phyloP scores from a whole-genome alignment of 1,139 yeast species.

The Hyphopichia burtonii region DNA sequence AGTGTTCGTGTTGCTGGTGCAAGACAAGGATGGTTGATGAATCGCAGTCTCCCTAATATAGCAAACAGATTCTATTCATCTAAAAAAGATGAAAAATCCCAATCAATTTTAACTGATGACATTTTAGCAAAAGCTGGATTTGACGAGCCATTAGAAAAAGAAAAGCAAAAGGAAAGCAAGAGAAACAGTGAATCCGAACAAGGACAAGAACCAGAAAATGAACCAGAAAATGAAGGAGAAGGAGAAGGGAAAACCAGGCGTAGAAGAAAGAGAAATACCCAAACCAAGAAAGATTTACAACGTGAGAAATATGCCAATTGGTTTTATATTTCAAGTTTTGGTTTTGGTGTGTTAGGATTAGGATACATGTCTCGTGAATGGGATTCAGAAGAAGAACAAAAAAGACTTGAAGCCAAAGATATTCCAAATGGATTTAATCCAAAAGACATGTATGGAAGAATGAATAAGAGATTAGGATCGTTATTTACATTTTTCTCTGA shows the following conservation, averaged over 20 bases:
- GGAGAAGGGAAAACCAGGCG: conserved; percentile 8
- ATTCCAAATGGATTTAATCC: conserved; percentile 72
- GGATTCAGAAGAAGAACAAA: conserved; percentile 75
- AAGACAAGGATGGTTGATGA: conserved; percentile 3
- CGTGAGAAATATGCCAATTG: conserved; percentile 66
- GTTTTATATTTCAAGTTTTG: conserved; percentile 64
- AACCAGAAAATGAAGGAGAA: conserved; percentile 7
- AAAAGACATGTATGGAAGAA: conserved; percentile 62
- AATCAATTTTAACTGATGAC: conserved; percentile 77
- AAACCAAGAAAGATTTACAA: conserved; percentile 60
- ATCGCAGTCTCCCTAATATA: background rate
- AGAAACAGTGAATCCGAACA: conserved; percentile 10
- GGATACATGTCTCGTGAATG: conserved; percentile 84
- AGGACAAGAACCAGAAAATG: conserved; percentile 13
- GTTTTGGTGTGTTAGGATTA: conserved; percentile 59
- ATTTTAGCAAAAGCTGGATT: conserved; percentile 82
- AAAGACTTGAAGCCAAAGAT: conserved; percentile 45
- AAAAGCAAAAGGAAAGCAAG: conserved; percentile 7
- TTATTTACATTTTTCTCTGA: conserved; percentile 85
- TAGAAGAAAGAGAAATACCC: conserved; percentile 52
- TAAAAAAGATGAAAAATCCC: conserved; percentile 29
- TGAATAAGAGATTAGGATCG: conserved; percentile 68
- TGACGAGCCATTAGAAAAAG: conserved; percentile 35
- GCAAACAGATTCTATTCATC: background rate
- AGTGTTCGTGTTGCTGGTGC: conserved; percentile 1